Percentiles rank a stretch among this genome's conserved stretches.
These are phyloP conservation scores for Ophiostoma sp. DNA, from an alignment of 2,329 filamentous ascomycete genomes.

Conservation along the genomic window DNA sequence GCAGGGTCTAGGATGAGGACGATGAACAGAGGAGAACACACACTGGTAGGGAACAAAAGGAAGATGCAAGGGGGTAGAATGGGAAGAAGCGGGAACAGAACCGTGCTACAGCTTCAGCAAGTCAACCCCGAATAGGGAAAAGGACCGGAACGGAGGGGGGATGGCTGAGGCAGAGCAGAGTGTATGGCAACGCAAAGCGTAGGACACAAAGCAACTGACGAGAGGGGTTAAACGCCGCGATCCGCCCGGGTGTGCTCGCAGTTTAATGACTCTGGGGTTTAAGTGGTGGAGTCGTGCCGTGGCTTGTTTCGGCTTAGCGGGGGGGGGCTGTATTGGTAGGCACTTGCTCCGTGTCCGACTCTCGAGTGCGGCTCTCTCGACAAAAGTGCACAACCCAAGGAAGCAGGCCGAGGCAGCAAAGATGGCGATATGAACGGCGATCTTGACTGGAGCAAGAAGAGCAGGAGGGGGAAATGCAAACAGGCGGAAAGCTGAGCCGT, in stretches of 20 bases:
- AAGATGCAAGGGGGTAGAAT: too few species aligned
- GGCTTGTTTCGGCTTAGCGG: constrained; percentile 8
- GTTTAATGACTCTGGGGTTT: not conserved
- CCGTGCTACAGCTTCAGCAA: too few species aligned
- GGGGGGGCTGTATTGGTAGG: not conserved
- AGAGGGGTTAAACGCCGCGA: not conserved
- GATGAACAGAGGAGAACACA: too few species aligned
- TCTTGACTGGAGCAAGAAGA: not conserved
- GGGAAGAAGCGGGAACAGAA: too few species aligned
- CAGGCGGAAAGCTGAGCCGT: too few species aligned
- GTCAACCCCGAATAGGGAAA: not conserved
- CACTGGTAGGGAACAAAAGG: too few species aligned
- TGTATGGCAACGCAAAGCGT: not conserved
- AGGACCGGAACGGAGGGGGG: not conserved
- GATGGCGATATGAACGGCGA: not conserved
- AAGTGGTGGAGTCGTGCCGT: constrained; percentile 11
- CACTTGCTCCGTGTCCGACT: not conserved
- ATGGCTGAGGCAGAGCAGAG: not conserved
- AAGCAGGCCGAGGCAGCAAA: not conserved
- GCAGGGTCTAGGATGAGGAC: too few species aligned
- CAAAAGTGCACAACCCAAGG: not conserved
- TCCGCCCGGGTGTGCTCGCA: not conserved
- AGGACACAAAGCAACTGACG: not conserved
- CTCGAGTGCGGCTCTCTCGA: not conserved
- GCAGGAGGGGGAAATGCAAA: too few species aligned